Evolutionary conservation across 805 yeast genomes (phyloP).

Genomic region (Candida broadrunensis): DNA sequence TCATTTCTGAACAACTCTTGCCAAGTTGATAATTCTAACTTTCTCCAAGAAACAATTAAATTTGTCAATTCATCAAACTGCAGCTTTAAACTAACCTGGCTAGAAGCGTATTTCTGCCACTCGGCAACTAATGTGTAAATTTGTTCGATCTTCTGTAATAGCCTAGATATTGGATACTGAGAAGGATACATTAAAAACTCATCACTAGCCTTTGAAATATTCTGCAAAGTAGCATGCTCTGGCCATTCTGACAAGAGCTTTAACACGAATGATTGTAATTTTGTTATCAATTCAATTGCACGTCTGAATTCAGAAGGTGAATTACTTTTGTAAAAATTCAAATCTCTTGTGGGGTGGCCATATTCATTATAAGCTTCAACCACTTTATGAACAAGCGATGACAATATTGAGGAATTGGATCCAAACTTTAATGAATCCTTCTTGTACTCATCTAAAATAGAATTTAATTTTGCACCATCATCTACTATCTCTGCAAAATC

Average conservation of each 20-base stretch:
- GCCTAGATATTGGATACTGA: conserved; percentile 70
- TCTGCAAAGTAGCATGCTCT: conserved; percentile 85
- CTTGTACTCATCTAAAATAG: conserved; percentile 2
- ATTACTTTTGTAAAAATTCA: conserved; percentile 64
- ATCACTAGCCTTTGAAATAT: conserved; percentile 56
- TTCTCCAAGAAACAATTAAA: conserved; percentile 88
- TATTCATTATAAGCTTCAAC: conserved; percentile 10
- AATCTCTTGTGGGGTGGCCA: conserved; percentile 8
- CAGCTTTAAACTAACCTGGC: conserved; percentile 60
- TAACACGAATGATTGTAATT: conserved; percentile 28
- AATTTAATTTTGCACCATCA: conserved; percentile 33
- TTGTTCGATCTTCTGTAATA: conserved; percentile 81
- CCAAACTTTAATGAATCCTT: conserved; percentile 7
- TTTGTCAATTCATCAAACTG: conserved; percentile 58
- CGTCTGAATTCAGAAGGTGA: conserved; percentile 57
- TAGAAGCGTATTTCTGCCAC: conserved; percentile 91
- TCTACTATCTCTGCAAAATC: conserved; percentile 26
- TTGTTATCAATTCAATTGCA: conserved; percentile 49
- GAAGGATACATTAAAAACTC: conserved; percentile 67
- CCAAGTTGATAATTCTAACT: conserved; percentile 85
- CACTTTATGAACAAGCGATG: conserved; percentile 15
- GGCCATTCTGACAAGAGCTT: conserved; percentile 75
- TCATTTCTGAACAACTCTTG: conserved; percentile 68
- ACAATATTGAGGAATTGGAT: conserved; percentile 20
- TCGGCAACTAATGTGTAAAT: conserved; percentile 78